These are phyloP conservation scores for Penicillium sp. DNA, from an alignment of 2,329 filamentous ascomycete genomes.

Conservation along the genomic window DNA sequence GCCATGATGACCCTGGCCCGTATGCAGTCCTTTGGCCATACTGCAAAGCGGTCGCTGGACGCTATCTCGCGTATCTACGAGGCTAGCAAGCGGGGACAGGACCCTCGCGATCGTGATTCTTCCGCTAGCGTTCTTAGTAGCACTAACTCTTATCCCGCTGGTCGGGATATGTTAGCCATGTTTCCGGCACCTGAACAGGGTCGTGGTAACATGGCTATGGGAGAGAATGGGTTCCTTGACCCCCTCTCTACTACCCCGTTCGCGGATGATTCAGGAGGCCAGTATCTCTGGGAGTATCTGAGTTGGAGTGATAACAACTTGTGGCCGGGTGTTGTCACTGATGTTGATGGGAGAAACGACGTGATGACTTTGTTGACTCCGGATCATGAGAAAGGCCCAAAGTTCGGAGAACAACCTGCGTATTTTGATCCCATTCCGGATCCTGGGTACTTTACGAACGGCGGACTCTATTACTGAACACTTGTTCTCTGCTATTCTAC, in stretches of 20 bases:
- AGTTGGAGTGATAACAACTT: conserved; percentile 38
- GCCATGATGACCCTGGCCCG: conserved; percentile 40
- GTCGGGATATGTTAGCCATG: conserved; percentile 16
- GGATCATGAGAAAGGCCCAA: conserved; percentile 27
- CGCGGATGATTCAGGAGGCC: conserved; percentile 29
- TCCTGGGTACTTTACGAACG: conserved; percentile 26
- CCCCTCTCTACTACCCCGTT: conserved; percentile 22
- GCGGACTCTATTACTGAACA: conserved; percentile 25
- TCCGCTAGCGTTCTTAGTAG: conserved; percentile 10
- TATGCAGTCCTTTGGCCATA: conserved; percentile 64
- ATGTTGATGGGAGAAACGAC: conserved; percentile 25
- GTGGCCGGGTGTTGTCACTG: conserved; percentile 28
- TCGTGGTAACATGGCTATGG: conserved; percentile 16
- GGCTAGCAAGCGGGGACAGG: conserved; percentile 42
- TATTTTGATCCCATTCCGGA: conserved; percentile 26
- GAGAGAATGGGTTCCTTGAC: conserved; percentile 26
- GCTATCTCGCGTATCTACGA: conserved; percentile 64
- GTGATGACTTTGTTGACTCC: conserved; percentile 23
- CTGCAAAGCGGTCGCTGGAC: conserved; percentile 61
- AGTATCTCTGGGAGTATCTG: conserved; percentile 39
- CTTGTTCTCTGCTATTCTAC: not conserved
- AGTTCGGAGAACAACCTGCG: conserved; percentile 18
- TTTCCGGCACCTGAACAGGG: conserved; percentile 18
- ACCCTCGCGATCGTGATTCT: conserved; percentile 8
- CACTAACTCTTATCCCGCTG: conserved; percentile 9